Conservation (phyloP, 2,329 filamentous ascomycete genomes). For the Fusarium solani-melongenae region DNA sequence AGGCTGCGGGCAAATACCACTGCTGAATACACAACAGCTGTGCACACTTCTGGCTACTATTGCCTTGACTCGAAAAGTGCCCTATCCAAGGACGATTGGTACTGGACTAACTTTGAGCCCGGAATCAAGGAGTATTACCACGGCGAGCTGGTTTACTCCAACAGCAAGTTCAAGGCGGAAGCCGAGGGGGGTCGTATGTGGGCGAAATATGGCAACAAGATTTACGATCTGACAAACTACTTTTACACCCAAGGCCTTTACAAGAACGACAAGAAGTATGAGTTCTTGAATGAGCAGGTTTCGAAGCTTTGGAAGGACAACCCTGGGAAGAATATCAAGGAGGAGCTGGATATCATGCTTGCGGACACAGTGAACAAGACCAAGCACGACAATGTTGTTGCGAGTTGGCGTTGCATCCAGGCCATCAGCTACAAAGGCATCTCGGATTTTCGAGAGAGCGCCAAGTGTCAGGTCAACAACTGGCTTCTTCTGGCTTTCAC, state of each 20-base stretch:
- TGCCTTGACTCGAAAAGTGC: constrained; percentile 65
- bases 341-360: constrained; percentile 68
- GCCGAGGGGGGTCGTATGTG: constrained; percentile 79
- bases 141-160: constrained; percentile 82
- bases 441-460: constrained; percentile 82
- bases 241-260: constrained; percentile 76
- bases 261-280: constrained; percentile 67
- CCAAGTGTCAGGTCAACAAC: constrained; percentile 88
- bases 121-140: constrained; percentile 88
- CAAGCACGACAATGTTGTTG: constrained; percentile 61
- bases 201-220: constrained; percentile 78
- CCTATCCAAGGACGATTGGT: constrained; percentile 79
- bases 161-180: constrained; percentile 67
- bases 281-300: constrained; percentile 78
- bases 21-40: constrained; percentile 61
- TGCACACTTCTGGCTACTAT: constrained; percentile 78
- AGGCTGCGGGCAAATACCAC: constrained; percentile 74
- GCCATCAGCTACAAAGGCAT: constrained; percentile 86
- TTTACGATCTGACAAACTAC: constrained; percentile 95
- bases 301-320: constrained; percentile 77
- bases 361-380: constrained; percentile 63
- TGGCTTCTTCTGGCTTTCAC: constrained; percentile 90
- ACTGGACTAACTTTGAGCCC: constrained; percentile 77
- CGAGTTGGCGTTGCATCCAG: constrained; percentile 83
- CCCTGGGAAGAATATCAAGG: constrained; percentile 80